phyloP scores from a whole-genome alignment of 495 filamentous ascomycete species.

The Penicillium herquei region DNA sequence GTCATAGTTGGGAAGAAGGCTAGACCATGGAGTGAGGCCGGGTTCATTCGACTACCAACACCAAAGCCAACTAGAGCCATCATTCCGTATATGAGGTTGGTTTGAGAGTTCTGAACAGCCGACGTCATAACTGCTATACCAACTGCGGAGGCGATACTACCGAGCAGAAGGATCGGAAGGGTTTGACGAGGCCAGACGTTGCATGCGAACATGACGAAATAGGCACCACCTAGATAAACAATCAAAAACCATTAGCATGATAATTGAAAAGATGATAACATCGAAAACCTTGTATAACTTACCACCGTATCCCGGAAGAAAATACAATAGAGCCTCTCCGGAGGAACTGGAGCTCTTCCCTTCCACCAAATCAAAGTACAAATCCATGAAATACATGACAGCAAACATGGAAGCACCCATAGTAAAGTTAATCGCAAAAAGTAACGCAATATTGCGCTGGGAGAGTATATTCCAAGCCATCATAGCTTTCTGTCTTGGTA shows the following conservation, averaged over 20 bases:
- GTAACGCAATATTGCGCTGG: conserved; percentile 48
- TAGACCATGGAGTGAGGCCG: conserved; percentile 48
- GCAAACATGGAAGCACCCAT: conserved; percentile 48
- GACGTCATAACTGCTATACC: conserved; percentile 48
- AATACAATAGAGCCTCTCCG: conserved; percentile 51
- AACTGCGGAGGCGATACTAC: conserved; percentile 45
- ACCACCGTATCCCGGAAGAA: conserved; percentile 43
- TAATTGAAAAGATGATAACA: not conserved
- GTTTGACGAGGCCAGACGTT: conserved; percentile 58
- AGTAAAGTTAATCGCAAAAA: conserved; percentile 54
- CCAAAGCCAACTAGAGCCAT: conserved; percentile 58
- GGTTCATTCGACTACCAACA: conserved; percentile 51
- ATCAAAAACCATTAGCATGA: no score
- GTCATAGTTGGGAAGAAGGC: conserved; percentile 53
- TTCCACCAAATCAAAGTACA: conserved; percentile 58
- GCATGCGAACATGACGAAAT: conserved; percentile 51
- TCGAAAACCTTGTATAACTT: not conserved
- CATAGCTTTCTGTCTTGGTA: conserved; percentile 54
- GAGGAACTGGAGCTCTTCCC: conserved; percentile 43
- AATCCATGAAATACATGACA: conserved; percentile 60
- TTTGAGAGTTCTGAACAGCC: conserved; percentile 40
- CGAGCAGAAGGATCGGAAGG: conserved; percentile 48
- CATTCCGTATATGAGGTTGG: conserved; percentile 53
- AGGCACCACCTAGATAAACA: conserved; percentile 43
- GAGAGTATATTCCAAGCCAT: conserved; percentile 52